Percentiles rank a stretch among this genome's conserved stretches.
Evolutionary conservation across 768 basidiomycete genomes (phyloP).

Genomic region (Crepidotus variabilis): DNA sequence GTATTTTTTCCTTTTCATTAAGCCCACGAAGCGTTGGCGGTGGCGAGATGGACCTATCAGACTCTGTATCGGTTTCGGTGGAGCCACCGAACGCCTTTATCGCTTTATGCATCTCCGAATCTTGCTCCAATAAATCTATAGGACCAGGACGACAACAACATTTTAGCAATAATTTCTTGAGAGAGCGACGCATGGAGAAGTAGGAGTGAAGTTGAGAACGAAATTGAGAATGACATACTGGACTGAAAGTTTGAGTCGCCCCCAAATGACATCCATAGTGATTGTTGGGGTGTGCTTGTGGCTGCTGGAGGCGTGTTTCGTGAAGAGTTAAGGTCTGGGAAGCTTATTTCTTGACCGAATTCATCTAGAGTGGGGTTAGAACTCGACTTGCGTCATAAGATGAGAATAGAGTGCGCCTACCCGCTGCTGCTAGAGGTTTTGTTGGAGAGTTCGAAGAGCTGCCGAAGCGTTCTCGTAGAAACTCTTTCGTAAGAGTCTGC

Average conservation of each 20-base stretch:
- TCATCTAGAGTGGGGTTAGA: slow-evolving; percentile 16
- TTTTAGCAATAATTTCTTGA: slow-evolving; percentile 9
- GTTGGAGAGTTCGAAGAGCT: slow-evolving; percentile 7
- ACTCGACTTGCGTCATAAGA: neutral
- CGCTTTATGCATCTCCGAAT: slow-evolving; percentile 69
- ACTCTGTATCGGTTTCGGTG: slow-evolving; percentile 31
- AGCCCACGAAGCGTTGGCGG: neutral
- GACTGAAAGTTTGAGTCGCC: slow-evolving; percentile 51
- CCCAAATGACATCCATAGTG: slow-evolving; percentile 49
- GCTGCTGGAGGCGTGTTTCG: slow-evolving; percentile 42
- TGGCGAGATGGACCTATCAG: neutral
- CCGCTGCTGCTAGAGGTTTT: slow-evolving; percentile 2
- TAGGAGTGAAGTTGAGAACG: no score
- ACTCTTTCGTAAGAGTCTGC: slow-evolving; percentile 32
- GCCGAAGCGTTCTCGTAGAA: slow-evolving; percentile 42
- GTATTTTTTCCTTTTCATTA: neutral
- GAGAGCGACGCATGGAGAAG: neutral
- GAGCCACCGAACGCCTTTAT: slow-evolving; percentile 54
- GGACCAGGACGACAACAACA: slow-evolving; percentile 1
- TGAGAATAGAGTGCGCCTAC: slow-evolving; percentile 2
- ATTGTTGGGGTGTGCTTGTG: slow-evolving; percentile 53
- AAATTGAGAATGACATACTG: slow-evolving; percentile 34
- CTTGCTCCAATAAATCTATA: slow-evolving; percentile 62
- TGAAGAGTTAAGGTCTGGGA: slow-evolving; percentile 33
- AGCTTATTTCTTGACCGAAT: slow-evolving; percentile 34